Percentiles rank a stretch among this genome's conserved stretches.
phyloP scores from a whole-genome alignment of 2,329 filamentous ascomycete genomes.

The Hymenoscyphus fructigenus region DNA sequence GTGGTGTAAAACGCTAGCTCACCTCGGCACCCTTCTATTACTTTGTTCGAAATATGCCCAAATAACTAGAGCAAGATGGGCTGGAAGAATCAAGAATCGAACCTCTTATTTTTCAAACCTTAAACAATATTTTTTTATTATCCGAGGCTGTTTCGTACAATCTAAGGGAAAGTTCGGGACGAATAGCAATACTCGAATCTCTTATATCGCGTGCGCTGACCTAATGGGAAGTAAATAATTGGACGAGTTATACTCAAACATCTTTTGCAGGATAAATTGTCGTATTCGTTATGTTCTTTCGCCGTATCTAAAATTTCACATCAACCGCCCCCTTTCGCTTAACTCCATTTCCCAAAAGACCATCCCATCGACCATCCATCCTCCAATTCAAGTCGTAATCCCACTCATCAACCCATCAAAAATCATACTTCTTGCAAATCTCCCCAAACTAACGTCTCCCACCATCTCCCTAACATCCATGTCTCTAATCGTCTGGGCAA shows the following conservation, averaged over 20 bases:
- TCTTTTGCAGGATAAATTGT: neutral
- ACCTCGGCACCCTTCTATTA: no score
- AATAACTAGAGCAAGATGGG: no score
- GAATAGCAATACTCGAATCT: no score
- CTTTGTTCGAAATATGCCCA: no score
- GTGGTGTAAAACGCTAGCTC: no score
- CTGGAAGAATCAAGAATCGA: no score
- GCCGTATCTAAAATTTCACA: neutral
- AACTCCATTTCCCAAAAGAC: neutral
- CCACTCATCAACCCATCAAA: neutral
- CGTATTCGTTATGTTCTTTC: neutral
- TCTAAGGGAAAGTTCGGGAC: no score
- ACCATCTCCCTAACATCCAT: neutral
- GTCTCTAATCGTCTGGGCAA: neutral
- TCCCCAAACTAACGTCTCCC: neutral
- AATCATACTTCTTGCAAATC: neutral
- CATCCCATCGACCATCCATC: neutral
- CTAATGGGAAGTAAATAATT: neutral
- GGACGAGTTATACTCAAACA: neutral
- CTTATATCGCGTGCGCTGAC: no score
- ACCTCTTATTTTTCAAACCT: no score
- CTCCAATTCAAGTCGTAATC: neutral
- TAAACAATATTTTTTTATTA: no score
- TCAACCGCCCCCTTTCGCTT: neutral
- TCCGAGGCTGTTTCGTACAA: no score